phyloP scores from a whole-genome alignment of 83 land plant species.

The Diphasiastrum complanatum region DNA sequence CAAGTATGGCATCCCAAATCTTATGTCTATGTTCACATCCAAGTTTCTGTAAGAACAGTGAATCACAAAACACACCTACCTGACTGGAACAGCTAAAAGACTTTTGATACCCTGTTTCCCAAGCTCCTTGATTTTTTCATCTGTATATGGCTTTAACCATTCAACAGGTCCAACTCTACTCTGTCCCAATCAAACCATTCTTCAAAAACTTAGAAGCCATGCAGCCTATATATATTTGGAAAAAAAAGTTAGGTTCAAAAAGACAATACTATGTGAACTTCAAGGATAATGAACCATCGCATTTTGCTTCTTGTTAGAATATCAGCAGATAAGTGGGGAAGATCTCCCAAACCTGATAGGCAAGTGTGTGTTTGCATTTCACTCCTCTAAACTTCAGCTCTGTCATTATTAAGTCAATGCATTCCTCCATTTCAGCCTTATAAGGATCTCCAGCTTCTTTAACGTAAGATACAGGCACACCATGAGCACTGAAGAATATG shows the following conservation, averaged over 20 bases:
- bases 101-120: slow-evolving; percentile 77
- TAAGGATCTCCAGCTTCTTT: slow-evolving; percentile 99
- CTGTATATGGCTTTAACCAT: slow-evolving; percentile 98
- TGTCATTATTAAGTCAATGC: slow-evolving; percentile 86
- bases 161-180: slow-evolving; percentile 99
- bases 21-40: no score
- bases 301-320: neutral
- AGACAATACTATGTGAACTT: neutral
- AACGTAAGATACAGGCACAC: slow-evolving; percentile 95
- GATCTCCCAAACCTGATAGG: slow-evolving; percentile 69
- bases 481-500: slow-evolving; percentile 99
- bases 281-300: slow-evolving; percentile 11
- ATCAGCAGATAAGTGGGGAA: neutral
- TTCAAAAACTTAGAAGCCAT: no score
- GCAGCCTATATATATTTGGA: no score
- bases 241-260: slow-evolving; percentile 1
- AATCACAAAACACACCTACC: slow-evolving; percentile 44
- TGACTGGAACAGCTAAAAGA: slow-evolving; percentile 91
- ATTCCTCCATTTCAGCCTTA: slow-evolving; percentile 98
- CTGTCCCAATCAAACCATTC: slow-evolving; percentile 31
- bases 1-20: no score
- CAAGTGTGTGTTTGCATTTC: slow-evolving; percentile 71
- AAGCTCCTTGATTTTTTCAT: slow-evolving; percentile 82
- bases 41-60: neutral
- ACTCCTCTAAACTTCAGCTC: slow-evolving; percentile 62